Evolutionary conservation across 495 filamentous ascomycete species (phyloP).

Genomic region (Aeminium ludgeri): DNA sequence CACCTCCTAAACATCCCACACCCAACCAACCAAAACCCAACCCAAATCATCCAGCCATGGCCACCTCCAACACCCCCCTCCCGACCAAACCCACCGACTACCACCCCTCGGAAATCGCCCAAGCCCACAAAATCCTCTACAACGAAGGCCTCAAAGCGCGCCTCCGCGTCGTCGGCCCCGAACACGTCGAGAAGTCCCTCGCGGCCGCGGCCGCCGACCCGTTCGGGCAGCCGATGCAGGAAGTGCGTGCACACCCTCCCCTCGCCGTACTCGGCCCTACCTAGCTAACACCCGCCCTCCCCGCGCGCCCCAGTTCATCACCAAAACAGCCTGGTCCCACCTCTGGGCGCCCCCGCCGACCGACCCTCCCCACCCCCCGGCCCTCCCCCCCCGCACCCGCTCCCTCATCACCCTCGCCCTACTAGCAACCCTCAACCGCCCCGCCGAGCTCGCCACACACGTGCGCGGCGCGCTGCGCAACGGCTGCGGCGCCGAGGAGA

Average conservation of each 20-base stretch:
- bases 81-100: no score
- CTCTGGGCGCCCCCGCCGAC: constrained; percentile 39
- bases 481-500: constrained; percentile 35
- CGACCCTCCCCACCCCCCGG: no score
- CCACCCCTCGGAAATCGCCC: constrained; percentile 10
- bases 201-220: constrained; percentile 24
- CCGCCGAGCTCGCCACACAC: constrained; percentile 36
- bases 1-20: no score
- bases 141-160: constrained; percentile 38
- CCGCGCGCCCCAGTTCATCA: constrained; percentile 35
- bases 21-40: no score
- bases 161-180: constrained; percentile 33
- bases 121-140: constrained; percentile 35
- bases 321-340: constrained; percentile 37
- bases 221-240: constrained; percentile 35
- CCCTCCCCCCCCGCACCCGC: constrained; percentile 36
- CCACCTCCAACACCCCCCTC: no score
- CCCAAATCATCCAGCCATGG: no score
- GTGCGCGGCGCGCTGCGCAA: constrained; percentile 39
- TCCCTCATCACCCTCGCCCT: constrained; percentile 39
- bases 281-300: not conserved
- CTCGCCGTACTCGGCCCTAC: not conserved
- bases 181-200: constrained; percentile 33
- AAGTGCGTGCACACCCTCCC: constrained; percentile 22
- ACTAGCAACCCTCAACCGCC: constrained; percentile 36